phyloP scores from a whole-genome alignment of 2,329 filamentous ascomycete species.

The Colletotrichum kahawae region DNA sequence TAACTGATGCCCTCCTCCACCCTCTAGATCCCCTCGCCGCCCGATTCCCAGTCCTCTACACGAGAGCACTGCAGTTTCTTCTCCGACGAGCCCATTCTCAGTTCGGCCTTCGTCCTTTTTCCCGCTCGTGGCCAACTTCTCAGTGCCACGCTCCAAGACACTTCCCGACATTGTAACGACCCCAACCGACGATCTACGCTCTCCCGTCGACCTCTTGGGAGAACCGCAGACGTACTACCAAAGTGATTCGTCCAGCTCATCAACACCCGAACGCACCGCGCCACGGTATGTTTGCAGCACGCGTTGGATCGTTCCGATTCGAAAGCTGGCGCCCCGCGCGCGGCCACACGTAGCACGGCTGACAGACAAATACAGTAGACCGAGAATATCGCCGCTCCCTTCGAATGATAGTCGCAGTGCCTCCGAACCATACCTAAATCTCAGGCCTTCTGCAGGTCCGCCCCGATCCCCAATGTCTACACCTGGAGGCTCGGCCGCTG shows the following conservation, averaged over 20 bases:
- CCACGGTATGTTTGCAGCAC: conserved; percentile 32
- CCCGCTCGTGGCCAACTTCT: conserved; percentile 25
- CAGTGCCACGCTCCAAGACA: conserved; percentile 28
- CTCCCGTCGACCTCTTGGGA: conserved; percentile 17
- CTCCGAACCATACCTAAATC: conserved; percentile 46
- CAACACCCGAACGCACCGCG: conserved; percentile 34
- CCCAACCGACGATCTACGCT: conserved; percentile 28
- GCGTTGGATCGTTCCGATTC: not conserved
- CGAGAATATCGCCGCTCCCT: conserved; percentile 29
- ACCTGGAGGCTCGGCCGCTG: conserved; percentile 53
- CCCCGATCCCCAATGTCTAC: conserved; percentile 40
- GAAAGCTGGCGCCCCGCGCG: not conserved
- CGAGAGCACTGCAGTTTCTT: conserved; percentile 45
- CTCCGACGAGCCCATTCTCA: conserved; percentile 42
- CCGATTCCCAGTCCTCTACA: conserved; percentile 55
- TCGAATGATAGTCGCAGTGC: conserved; percentile 57
- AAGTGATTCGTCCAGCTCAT: conserved; percentile 39
- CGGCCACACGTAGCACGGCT: conserved; percentile 5
- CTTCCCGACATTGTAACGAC: conserved; percentile 37
- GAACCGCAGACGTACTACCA: conserved; percentile 38
- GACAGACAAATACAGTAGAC: conserved; percentile 27
- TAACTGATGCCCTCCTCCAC: conserved; percentile 26
- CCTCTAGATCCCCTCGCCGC: conserved; percentile 51
- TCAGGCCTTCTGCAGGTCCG: conserved; percentile 47
- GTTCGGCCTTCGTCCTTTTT: conserved; percentile 30